Percentiles rank a stretch among this genome's conserved stretches.
Evolutionary conservation across 2,329 filamentous ascomycete genomes (phyloP).

Genomic region (Aureobasidium pullulans): DNA sequence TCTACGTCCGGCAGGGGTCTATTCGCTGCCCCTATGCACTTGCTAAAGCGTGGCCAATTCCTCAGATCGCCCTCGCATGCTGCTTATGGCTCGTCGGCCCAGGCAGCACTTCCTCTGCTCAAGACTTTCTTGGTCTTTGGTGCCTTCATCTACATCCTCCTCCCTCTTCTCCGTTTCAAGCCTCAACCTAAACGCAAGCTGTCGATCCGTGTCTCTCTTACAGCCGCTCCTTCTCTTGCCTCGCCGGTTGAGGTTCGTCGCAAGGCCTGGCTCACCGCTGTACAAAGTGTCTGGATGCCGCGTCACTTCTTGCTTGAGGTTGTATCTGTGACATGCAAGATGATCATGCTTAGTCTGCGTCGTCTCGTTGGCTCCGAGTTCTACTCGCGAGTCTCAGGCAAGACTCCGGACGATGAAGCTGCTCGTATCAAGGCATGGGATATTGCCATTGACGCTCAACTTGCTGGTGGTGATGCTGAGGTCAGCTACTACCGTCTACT

Average conservation of each 20-base stretch:
- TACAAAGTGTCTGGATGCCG: constrained; percentile 88
- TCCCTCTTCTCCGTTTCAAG: constrained; percentile 50
- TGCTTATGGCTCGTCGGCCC: constrained; percentile 12
- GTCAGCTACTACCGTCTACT: constrained; percentile 82
- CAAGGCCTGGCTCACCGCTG: constrained; percentile 86
- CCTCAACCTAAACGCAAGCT: constrained; percentile 45
- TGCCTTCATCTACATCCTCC: constrained; percentile 49
- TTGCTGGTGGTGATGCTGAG: constrained; percentile 82
- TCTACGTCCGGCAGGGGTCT: constrained; percentile 34
- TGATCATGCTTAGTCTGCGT: constrained; percentile 70
- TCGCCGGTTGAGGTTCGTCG: constrained; percentile 79
- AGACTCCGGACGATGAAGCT: constrained; percentile 75
- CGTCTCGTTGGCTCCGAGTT: constrained; percentile 68
- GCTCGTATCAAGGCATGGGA: constrained; percentile 87
- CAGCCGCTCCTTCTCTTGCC: constrained; percentile 60
- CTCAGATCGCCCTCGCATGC: constrained; percentile 3
- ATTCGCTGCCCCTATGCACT: constrained; percentile 33
- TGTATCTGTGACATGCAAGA: constrained; percentile 71
- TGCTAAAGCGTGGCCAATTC: constrained; percentile 25
- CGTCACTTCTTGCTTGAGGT: constrained; percentile 81
- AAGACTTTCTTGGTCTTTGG: constrained; percentile 46
- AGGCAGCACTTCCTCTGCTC: constrained; percentile 36
- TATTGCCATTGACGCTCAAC: constrained; percentile 85
- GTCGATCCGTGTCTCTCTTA: constrained; percentile 31
- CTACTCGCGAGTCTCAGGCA: constrained; percentile 72